phyloP scores from a whole-genome alignment of 2,329 filamentous ascomycete species.

The Scolecobasidium constrictum region DNA sequence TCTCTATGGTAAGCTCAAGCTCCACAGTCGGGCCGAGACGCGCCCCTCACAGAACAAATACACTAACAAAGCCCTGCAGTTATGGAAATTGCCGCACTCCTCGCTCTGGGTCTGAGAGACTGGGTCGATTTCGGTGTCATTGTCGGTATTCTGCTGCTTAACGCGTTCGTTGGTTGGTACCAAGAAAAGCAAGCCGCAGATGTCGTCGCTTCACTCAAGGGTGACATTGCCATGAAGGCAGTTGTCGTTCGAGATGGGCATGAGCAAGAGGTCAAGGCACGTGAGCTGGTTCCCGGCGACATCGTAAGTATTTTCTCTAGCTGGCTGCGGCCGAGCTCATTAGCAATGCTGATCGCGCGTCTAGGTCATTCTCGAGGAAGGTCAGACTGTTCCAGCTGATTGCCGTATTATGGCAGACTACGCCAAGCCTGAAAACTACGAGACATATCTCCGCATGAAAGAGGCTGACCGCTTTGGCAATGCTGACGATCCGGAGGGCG shows the following conservation, averaged over 20 bases:
- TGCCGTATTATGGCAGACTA: conserved; percentile 64
- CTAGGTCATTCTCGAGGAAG: conserved; percentile 61
- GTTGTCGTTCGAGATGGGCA: conserved; percentile 56
- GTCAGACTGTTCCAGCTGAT: conserved; percentile 59
- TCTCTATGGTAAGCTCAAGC: conserved; percentile 54
- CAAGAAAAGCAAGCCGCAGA: conserved; percentile 73
- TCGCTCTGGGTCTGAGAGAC: conserved; percentile 63
- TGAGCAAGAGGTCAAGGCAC: conserved; percentile 58
- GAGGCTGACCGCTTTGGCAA: conserved; percentile 41
- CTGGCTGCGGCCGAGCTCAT: neutral
- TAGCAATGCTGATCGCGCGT: neutral
- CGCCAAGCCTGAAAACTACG: conserved; percentile 55
- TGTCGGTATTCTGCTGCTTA: conserved; percentile 62
- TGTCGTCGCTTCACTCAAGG: conserved; percentile 63
- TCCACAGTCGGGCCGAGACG: neutral
- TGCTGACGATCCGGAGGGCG: conserved; percentile 48
- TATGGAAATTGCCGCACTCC: conserved; percentile 65
- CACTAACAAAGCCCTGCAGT: conserved; percentile 31
- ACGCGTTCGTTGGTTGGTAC: conserved; percentile 69
- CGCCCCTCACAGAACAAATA: neutral
- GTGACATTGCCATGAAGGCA: conserved; percentile 68
- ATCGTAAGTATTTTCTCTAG: conserved; percentile 45
- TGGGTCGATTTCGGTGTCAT: conserved; percentile 74
- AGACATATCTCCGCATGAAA: conserved; percentile 54
- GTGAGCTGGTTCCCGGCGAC: conserved; percentile 66